Evolutionary conservation across 1,284 basidiomycete genomes (phyloP), one percentile per base, ranked within the genome.

Genomic region (Tilletia setariae): DNA sequence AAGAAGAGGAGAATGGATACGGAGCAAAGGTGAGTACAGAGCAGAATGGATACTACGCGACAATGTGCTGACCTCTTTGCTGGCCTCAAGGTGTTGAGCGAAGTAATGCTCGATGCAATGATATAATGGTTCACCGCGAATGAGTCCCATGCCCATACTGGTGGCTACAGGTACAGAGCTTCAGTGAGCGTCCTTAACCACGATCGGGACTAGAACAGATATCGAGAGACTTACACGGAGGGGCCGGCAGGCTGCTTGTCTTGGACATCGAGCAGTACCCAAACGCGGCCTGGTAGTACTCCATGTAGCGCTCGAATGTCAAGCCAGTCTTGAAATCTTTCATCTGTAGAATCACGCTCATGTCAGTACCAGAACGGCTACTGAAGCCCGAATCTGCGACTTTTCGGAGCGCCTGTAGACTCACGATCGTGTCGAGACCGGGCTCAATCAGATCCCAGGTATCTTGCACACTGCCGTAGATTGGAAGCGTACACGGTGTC

Each of bases 101-200:
- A 53, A 64, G 25, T 64, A 64, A 25, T 61, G 30, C 8, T 61
- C 56, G 56, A 61, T 61, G 56, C 56, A 61, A 8, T 19, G 30
- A 30, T 61, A 61, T 4, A 61, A 30, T 30, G 56, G 56, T 16
- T 61, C 56, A 35, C 56, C 56, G 28, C 56, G 30, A 21, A 61
- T 61, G 56, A 61, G 56, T n/a, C 56, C 56, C 56, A 61, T 61
- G 16, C 56, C 56, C 56, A n/a, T 25, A 16, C 53, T 25, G 9
- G 30, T 13, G 16, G 25, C 51, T 23, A 16, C 16, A n/a, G 6
- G 46, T 6, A 23, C 4, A 16, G 21, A 23, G 6, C 7, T 23
- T 2, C 25, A 13, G 15, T 35, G 13, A 61, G 25, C 25, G 28
- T 15, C 16, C 28, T n/a, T 61, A 30, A 35, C 16, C 51, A 49